These are phyloP conservation scores for Hygrophila difformis DNA, from an alignment of 257 asterid species.

Conservation along the genomic window DNA sequence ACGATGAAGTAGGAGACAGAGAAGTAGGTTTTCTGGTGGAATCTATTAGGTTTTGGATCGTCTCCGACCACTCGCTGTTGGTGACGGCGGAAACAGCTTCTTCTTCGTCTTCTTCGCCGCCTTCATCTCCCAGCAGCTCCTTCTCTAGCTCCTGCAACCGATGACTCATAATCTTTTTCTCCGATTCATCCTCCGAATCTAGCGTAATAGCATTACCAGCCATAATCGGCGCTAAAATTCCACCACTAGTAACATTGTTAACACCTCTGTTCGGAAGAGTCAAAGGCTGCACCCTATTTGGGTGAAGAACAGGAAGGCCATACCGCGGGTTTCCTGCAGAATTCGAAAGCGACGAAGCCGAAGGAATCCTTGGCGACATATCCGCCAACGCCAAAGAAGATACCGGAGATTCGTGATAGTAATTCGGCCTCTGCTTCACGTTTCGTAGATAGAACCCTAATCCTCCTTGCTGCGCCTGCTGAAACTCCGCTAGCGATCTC, in stretches of 20 bases:
- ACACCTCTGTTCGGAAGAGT: conserved; percentile 6
- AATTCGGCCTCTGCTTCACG: conserved; percentile 46
- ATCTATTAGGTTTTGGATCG: conserved; percentile 39
- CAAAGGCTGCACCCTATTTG: conserved; percentile 19
- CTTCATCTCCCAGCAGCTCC: conserved; percentile 49
- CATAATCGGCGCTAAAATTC: conserved; percentile 15
- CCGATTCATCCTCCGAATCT: conserved; percentile 21
- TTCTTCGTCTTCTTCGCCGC: conserved; percentile 21
- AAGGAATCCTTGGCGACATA: too few relatives aligned
- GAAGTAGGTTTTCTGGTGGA: conserved; percentile 27
- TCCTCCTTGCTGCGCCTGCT: conserved; percentile 28
- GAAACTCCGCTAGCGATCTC: conserved; percentile 50
- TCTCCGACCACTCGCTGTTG: conserved; percentile 60
- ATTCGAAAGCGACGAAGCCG: conserved; percentile 19
- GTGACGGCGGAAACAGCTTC: conserved; percentile 34
- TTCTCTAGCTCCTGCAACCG: conserved; percentile 54
- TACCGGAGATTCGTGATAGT: conserved; percentile 39
- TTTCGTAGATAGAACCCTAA: conserved; percentile 41
- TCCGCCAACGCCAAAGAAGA: conserved; percentile 48
- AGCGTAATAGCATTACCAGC: conserved; percentile 14
- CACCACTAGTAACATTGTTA: background rate
- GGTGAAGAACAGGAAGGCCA: conserved; percentile 38
- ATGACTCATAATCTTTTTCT: conserved; percentile 42
- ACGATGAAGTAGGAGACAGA: conserved; percentile 47
- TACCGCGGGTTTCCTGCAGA: conserved; percentile 18